Base-by-base conservation (phyloP, 345 rosid genomes). In the Tarenaya hassleriana region DNA sequence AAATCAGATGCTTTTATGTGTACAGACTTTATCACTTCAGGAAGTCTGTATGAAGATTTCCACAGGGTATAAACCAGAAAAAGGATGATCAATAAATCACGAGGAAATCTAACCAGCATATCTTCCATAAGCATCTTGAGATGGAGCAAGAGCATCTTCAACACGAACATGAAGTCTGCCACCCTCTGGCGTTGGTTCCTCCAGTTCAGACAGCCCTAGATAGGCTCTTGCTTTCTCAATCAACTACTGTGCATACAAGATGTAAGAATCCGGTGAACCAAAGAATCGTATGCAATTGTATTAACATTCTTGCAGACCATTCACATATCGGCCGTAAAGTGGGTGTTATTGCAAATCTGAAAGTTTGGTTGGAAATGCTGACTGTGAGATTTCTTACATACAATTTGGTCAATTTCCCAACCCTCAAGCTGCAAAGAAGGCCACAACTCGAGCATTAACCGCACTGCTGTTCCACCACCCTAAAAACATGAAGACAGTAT, bases 381-480 rank as follows among this genome's bases (percentile, higher is more conserved):
- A 46, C 7, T 24, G 43, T 7, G 15, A 55, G 49, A 38, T 44
- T 14, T 42, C n/a, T 59, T 27, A 40, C 86, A 66, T 71, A 85
- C 89, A 66, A 79, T 81, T 17, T 60, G 73, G 64, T 81, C 94
- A 63, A 82, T 82, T 69, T 81, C 89, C 82, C 78, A 86, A 35
- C 95, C 95, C 60, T 86, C 75, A 65, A 90, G 76, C 67, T 70
- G 65, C 63, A 78, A 34, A 4, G 81, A 75, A 65, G 97, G 95
- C 94, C 88, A 86, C 19, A 70, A 50, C 18, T 77, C 70, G 65
- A 86, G 97, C 75, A 86, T 80, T 75, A 86, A 54, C 61, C 77
- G 86, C 20, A 94, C 97, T 52, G 86, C 86, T 13, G 97, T 90
- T 62, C 97, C 97, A 57, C 88, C 97, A 27, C 91, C 97, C 89